Evolutionary conservation across 371 early-diverging fungal species (phyloP).

Genomic region (Enterocytospora artemiae): DNA sequence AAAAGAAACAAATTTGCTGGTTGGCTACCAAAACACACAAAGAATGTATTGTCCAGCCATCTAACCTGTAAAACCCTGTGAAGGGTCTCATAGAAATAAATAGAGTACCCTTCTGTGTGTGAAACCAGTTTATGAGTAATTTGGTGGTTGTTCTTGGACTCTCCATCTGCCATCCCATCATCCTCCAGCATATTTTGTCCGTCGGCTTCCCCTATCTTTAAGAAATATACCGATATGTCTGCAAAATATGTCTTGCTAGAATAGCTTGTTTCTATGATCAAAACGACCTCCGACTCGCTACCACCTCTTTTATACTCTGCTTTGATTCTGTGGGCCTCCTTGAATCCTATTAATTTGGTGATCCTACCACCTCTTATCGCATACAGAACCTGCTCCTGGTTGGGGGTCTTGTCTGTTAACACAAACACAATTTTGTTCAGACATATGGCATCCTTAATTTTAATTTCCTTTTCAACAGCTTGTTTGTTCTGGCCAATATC

Average conservation of each 20-base stretch:
- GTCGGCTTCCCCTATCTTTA: neutral
- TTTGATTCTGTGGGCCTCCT: neutral
- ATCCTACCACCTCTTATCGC: neutral
- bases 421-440: neutral
- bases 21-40: slow-evolving; percentile 52
- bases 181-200: slow-evolving; percentile 6
- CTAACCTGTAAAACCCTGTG: slow-evolving; percentile 24
- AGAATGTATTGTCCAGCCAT: slow-evolving; percentile 47
- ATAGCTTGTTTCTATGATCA: slow-evolving; percentile 41
- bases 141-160: neutral
- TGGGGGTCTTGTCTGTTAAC: neutral
- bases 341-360: neutral
- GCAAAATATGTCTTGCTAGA: slow-evolving; percentile 54
- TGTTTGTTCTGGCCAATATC: neutral
- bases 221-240: slow-evolving; percentile 41
- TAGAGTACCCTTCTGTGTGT: neutral
- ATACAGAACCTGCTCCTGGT: slow-evolving; percentile 3
- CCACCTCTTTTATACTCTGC: too few relatives aligned
- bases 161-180: neutral
- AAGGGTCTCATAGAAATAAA: slow-evolving; percentile 7
- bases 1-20: slow-evolving; percentile 47
- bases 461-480: neutral
- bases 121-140: neutral
- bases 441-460: neutral
- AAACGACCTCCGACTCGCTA: neutral